phyloP scores from a whole-genome alignment of 2,329 filamentous ascomycete species.

The Cladobotryum mycophilum region DNA sequence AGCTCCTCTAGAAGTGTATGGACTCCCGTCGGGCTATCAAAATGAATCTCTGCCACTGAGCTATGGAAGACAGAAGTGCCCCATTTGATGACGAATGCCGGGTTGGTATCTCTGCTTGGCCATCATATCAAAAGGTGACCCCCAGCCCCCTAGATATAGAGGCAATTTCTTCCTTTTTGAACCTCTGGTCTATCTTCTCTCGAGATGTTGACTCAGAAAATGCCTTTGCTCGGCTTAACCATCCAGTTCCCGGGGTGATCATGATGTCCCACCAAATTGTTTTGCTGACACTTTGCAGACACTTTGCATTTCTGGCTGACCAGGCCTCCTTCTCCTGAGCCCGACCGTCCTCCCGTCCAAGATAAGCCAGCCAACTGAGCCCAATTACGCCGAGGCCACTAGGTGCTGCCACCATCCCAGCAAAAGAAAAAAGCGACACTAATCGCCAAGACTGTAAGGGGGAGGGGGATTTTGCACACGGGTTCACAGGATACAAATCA shows the following conservation, averaged over 20 bases:
- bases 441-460: too few species aligned
- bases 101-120: constrained; percentile 23
- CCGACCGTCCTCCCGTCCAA: constrained; percentile 23
- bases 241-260: constrained; percentile 6
- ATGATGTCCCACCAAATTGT: constrained; percentile 9
- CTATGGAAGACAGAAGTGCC: constrained; percentile 37
- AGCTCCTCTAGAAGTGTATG: constrained; percentile 38
- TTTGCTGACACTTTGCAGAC: constrained; percentile 17
- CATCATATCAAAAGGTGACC: constrained; percentile 22
- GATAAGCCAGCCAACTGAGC: constrained; percentile 21
- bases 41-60: constrained; percentile 40
- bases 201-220: constrained; percentile 1
- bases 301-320: constrained; percentile 18
- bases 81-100: constrained; percentile 26
- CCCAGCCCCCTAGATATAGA: constrained; percentile 10
- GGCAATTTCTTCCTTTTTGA: constrained; percentile 5
- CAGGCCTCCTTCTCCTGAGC: constrained; percentile 19
- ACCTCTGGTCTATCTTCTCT: constrained; percentile 3
- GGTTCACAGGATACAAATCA: too few species aligned
- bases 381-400: constrained; percentile 14
- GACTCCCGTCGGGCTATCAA: constrained; percentile 34
- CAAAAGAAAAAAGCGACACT: constrained; percentile 12
- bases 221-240: not conserved
- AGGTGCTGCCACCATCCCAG: constrained; percentile 13
- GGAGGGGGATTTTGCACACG: too few species aligned